phyloP scores from a whole-genome alignment of 495 filamentous ascomycete genomes.

The Penicillium fimorum region DNA sequence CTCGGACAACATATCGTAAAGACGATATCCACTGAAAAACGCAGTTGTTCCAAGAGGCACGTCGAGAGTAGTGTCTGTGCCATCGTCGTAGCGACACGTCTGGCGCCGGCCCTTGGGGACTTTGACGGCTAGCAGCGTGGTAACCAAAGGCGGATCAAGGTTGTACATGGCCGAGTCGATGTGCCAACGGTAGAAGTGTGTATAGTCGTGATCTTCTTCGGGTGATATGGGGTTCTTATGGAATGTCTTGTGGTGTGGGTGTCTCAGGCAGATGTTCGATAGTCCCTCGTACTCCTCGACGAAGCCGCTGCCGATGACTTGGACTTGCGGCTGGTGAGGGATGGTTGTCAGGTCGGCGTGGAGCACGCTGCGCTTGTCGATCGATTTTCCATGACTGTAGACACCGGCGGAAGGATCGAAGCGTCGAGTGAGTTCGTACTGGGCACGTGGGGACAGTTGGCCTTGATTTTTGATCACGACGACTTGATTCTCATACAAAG shows the following conservation, averaged over 20 bases:
- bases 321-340: slow-evolving; percentile 71
- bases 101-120: slow-evolving; percentile 61
- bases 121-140: slow-evolving; percentile 61
- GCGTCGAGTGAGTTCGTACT: slow-evolving; percentile 63
- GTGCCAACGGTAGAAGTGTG: slow-evolving; percentile 73
- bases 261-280: slow-evolving; percentile 57
- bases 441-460: slow-evolving; percentile 56
- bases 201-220: slow-evolving; percentile 59
- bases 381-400: slow-evolving; percentile 69
- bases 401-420: slow-evolving; percentile 60
- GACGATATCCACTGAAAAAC: slow-evolving; percentile 61
- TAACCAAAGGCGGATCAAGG: slow-evolving; percentile 64
- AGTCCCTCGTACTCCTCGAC: slow-evolving; percentile 63
- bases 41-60: slow-evolving; percentile 70
- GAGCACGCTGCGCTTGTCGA: slow-evolving; percentile 64
- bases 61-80: slow-evolving; percentile 58
- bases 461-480: slow-evolving; percentile 64
- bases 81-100: slow-evolving; percentile 65
- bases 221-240: slow-evolving; percentile 58
- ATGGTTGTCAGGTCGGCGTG: slow-evolving; percentile 73
- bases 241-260: slow-evolving; percentile 70
- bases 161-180: slow-evolving; percentile 72
- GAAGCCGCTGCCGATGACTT: slow-evolving; percentile 68
- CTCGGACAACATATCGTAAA: slow-evolving; percentile 58
- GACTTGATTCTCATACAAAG: slow-evolving; percentile 61